Percentiles rank a stretch among this genome's conserved stretches.
phyloP scores from a whole-genome alignment of 2,329 filamentous ascomycete species.

The Shiraia sp. region DNA sequence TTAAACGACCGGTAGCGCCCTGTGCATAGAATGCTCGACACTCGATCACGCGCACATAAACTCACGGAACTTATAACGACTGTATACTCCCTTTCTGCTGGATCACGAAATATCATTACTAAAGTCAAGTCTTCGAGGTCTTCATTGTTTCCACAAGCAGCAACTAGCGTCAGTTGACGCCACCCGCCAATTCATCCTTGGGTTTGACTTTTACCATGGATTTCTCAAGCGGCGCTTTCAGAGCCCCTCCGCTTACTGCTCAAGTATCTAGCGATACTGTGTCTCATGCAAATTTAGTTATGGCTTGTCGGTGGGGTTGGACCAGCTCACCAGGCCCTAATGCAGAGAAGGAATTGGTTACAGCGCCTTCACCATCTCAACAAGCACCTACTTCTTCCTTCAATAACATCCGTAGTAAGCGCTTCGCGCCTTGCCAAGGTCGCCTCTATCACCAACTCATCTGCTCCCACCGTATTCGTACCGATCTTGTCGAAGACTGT shows the following conservation, averaged over 20 bases:
- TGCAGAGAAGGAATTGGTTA: slow-evolving; percentile 11
- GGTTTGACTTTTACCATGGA: slow-evolving; percentile 25
- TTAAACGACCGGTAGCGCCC: slow-evolving; percentile 22
- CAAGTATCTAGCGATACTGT: slow-evolving; percentile 38
- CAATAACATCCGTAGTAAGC: slow-evolving; percentile 30
- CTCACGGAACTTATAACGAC: slow-evolving; percentile 14
- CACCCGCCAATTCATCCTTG: slow-evolving; percentile 9
- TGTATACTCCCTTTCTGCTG: slow-evolving; percentile 6
- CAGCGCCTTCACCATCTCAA: slow-evolving; percentile 8
- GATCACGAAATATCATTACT: background rate
- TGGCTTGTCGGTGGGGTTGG: slow-evolving; percentile 42
- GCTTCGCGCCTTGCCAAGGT: slow-evolving; percentile 39
- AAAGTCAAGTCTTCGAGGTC: no score
- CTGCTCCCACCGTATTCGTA: slow-evolving; percentile 42
- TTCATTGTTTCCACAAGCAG: slow-evolving; percentile 20
- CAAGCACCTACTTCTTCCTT: slow-evolving; percentile 14
- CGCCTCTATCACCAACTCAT: slow-evolving; percentile 42
- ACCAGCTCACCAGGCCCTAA: slow-evolving; percentile 27
- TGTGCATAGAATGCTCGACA: slow-evolving; percentile 29
- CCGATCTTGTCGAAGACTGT: slow-evolving; percentile 42
- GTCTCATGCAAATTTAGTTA: slow-evolving; percentile 37
- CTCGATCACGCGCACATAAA: slow-evolving; percentile 17
- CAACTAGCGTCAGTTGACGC: slow-evolving; percentile 30
- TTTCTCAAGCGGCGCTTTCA: slow-evolving; percentile 36
- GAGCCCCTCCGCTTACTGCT: slow-evolving; percentile 8